phyloP scores from a whole-genome alignment of 2,329 filamentous ascomycete species.

The Talaromyces sp. region DNA sequence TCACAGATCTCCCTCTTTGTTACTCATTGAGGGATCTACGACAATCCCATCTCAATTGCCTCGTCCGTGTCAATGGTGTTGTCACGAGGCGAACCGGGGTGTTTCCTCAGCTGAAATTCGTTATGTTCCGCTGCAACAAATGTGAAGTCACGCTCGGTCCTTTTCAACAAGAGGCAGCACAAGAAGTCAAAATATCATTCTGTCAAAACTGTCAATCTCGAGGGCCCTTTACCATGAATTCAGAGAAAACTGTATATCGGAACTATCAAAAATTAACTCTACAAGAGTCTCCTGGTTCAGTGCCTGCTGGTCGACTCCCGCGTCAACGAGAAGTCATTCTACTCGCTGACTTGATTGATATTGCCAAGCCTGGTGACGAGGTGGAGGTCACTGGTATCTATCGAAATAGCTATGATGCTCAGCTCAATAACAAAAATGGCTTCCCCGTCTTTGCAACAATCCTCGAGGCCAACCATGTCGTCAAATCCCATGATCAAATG shows the following conservation, averaged over 20 bases:
- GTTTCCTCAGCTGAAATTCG: slow-evolving; percentile 95
- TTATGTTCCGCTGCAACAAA: slow-evolving; percentile 96
- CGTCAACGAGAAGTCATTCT: slow-evolving; percentile 91
- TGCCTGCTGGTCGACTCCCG: slow-evolving; percentile 89
- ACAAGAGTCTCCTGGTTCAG: slow-evolving; percentile 94
- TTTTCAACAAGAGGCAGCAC: slow-evolving; percentile 94
- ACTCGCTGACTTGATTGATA: slow-evolving; percentile 94
- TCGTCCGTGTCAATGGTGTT: slow-evolving; percentile 90
- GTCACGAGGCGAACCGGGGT: slow-evolving; percentile 92
- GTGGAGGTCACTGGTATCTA: slow-evolving; percentile 97
- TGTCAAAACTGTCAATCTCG: slow-evolving; percentile 95
- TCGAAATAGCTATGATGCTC: slow-evolving; percentile 95
- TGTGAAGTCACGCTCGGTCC: slow-evolving; percentile 88
- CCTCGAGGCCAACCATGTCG: slow-evolving; percentile 91
- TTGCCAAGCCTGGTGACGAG: slow-evolving; percentile 93
- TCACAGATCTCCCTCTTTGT: slow-evolving; percentile 87
- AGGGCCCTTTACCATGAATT: slow-evolving; percentile 91
- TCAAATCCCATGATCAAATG: slow-evolving; percentile 95
- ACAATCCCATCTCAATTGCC: slow-evolving; percentile 91
- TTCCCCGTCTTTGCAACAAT: slow-evolving; percentile 98
- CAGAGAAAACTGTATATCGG: slow-evolving; percentile 94
- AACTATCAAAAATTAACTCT: slow-evolving; percentile 98
- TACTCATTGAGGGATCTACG: slow-evolving; percentile 93
- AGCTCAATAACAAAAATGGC: slow-evolving; percentile 96
- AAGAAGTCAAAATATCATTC: slow-evolving; percentile 92